phyloP scores from a whole-genome alignment of 2,329 filamentous ascomycete genomes.

The Cryphonectria naterciae region DNA sequence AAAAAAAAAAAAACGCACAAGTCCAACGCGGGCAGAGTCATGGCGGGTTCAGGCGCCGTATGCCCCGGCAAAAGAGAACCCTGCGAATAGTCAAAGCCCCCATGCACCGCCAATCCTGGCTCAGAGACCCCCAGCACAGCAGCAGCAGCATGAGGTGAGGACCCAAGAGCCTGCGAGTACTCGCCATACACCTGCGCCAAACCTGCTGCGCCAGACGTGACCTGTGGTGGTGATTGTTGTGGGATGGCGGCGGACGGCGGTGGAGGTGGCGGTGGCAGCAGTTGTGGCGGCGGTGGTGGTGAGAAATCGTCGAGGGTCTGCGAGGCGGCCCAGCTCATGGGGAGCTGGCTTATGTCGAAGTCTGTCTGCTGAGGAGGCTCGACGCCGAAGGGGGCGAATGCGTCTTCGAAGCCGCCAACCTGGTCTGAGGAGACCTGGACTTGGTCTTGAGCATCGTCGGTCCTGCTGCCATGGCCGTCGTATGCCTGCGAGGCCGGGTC shows the following conservation, averaged over 20 bases:
- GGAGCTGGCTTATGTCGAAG: not conserved
- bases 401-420: not conserved
- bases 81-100: conserved; percentile 2
- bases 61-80: not conserved
- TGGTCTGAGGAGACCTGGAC: not conserved
- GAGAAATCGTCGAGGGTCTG: not conserved
- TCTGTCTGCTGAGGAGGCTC: not conserved
- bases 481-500: not conserved
- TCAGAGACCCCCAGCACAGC: not conserved
- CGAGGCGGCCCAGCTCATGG: not conserved
- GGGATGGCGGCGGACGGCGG: not conserved
- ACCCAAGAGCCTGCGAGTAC: not conserved
- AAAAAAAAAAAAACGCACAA: not conserved
- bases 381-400: conserved; percentile 3
- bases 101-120: not conserved
- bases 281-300: not conserved
- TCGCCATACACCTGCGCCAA: not conserved
- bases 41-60: not conserved
- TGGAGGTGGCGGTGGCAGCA: not conserved
- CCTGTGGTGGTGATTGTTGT: not conserved
- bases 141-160: not conserved
- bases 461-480: not conserved
- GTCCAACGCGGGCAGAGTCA: conserved; percentile 4
- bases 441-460: not conserved
- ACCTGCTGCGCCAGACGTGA: not conserved